A percentile compares a stretch with the other conserved stretches of the same genome.
Conservation (phyloP, 768 basidiomycete species). For the Favolaschia claudopus region DNA sequence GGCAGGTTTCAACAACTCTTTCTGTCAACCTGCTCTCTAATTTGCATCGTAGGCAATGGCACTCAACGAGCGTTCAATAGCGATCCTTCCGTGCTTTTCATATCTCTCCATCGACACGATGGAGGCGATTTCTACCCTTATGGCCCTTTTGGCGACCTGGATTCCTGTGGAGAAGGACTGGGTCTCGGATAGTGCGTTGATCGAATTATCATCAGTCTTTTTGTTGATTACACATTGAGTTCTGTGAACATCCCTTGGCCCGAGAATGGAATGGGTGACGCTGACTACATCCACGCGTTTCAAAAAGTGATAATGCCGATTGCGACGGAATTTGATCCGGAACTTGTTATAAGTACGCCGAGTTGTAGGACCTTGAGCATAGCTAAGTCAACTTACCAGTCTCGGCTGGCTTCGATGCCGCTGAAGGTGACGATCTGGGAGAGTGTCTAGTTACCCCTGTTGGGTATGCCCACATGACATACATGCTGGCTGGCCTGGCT, state of each 20-base stretch:
- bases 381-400: conserved; percentile 57
- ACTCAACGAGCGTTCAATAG: conserved; percentile 97
- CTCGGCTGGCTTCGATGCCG: conserved; percentile 98
- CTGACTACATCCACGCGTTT: conserved; percentile 96
- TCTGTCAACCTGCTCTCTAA: neutral
- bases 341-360: conserved; percentile 90
- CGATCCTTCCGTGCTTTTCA: conserved; percentile 89
- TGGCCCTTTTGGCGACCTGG: conserved; percentile 87
- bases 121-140: conserved; percentile 92
- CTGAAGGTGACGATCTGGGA: conserved; percentile 90
- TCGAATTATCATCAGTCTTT: neutral
- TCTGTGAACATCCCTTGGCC: conserved; percentile 99
- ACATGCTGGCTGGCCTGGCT: conserved; percentile 91
- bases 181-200: conserved; percentile 85
- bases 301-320: conserved; percentile 96
- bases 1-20: conserved; percentile 62
- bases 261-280: conserved; percentile 87
- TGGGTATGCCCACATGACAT: conserved; percentile 98
- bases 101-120: conserved; percentile 96
- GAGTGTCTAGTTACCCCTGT: conserved; percentile 90
- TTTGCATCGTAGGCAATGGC: conserved; percentile 89
- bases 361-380: neutral
- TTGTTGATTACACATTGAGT: conserved; percentile 49
- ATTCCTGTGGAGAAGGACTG: conserved; percentile 83
- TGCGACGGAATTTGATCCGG: conserved; percentile 94